Percentiles rank a stretch among this genome's conserved stretches.
Evolutionary conservation across 2,329 filamentous ascomycete genomes (phyloP).

Genomic region (Hymenoscyphus occultus): DNA sequence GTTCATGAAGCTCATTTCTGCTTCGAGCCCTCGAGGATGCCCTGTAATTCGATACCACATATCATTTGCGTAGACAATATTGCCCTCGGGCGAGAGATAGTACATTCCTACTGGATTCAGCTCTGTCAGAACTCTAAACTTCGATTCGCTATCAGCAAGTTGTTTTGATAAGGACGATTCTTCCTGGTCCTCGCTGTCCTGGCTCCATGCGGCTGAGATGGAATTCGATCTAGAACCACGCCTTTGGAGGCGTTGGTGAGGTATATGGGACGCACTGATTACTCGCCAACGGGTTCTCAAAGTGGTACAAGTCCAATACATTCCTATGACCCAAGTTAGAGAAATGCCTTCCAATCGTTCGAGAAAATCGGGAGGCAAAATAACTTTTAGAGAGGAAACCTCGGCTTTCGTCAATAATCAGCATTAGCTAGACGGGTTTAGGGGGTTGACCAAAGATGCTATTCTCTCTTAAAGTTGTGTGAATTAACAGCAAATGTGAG

Average conservation of each 20-base stretch:
- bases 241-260: slow-evolving; percentile 23
- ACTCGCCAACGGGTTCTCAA: slow-evolving; percentile 32
- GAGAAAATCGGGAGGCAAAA: neutral
- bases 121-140: slow-evolving; percentile 78
- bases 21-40: slow-evolving; percentile 37
- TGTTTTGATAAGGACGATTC: slow-evolving; percentile 21
- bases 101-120: slow-evolving; percentile 81
- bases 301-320: slow-evolving; percentile 69
- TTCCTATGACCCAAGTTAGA: slow-evolving; percentile 19
- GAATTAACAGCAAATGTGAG: neutral
- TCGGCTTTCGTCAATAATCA: neutral
- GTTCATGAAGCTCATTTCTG: slow-evolving; percentile 40
- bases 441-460: no score
- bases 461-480: no score
- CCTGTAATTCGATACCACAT: slow-evolving; percentile 59
- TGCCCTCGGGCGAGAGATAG: slow-evolving; percentile 48
- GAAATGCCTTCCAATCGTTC: neutral
- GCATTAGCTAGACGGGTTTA: no score
- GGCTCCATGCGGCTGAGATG: neutral
- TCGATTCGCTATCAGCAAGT: slow-evolving; percentile 61
- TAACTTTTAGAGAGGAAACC: neutral
- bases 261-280: slow-evolving; percentile 42
- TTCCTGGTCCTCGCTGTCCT: slow-evolving; percentile 6
- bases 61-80: slow-evolving; percentile 69
- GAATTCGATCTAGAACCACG: slow-evolving; percentile 15